These are phyloP conservation scores for Fusarium sterilihyphosum DNA, from an alignment of 2,329 filamentous ascomycete genomes.

Conservation along the genomic window DNA sequence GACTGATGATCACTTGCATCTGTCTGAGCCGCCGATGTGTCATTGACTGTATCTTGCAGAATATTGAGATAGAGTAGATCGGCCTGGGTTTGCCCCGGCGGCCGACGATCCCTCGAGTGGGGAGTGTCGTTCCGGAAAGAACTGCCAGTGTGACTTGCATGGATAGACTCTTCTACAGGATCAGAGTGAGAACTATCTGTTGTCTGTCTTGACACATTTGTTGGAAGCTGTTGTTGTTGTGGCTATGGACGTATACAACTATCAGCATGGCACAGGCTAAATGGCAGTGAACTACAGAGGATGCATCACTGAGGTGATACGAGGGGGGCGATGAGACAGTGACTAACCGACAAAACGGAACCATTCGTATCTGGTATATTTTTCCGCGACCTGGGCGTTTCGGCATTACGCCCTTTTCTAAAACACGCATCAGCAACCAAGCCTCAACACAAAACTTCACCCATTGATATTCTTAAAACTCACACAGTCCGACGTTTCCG, in stretches of 20 bases:
- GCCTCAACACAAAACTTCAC: neutral
- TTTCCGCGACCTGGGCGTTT: neutral
- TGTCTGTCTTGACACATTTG: neutral
- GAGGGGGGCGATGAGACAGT: neutral
- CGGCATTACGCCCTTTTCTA: neutral
- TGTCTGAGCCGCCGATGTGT: neutral
- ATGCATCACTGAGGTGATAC: neutral
- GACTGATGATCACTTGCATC: neutral
- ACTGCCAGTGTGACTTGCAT: neutral
- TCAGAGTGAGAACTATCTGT: neutral
- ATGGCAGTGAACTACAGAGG: neutral
- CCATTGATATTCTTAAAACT: neutral
- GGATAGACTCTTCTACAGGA: neutral
- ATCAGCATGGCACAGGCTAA: neutral
- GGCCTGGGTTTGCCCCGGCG: neutral
- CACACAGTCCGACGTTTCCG: conserved; percentile 28
- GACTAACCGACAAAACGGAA: neutral
- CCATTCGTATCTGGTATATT: too few relatives aligned
- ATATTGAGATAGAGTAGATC: conserved; percentile 32
- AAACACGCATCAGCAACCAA: neutral
- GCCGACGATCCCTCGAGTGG: neutral
- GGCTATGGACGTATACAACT: neutral
- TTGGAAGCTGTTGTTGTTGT: neutral
- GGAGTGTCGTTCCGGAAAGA: neutral
- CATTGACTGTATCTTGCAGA: conserved; percentile 14